phyloP scores from a whole-genome alignment of 805 yeast species.

The Candida broadrunensis region DNA sequence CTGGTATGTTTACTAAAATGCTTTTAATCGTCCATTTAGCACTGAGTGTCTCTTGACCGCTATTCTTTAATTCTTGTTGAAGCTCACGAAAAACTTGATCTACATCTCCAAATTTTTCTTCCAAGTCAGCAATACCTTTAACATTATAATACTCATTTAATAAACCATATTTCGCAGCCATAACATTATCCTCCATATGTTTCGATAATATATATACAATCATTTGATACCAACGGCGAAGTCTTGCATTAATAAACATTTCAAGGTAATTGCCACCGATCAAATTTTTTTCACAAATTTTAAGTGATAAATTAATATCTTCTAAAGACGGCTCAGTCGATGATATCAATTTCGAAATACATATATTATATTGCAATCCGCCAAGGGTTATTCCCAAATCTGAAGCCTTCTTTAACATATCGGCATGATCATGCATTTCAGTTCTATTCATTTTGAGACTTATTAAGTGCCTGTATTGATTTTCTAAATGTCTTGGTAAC shows the following conservation, averaged over 20 bases:
- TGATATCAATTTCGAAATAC: not conserved
- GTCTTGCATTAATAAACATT: slow-evolving; percentile 13
- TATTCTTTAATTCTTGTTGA: not conserved
- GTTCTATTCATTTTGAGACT: slow-evolving; percentile 12
- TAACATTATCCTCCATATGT: slow-evolving; percentile 10
- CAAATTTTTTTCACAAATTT: slow-evolving; percentile 26
- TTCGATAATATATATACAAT: slow-evolving; percentile 11
- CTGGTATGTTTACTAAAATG: slow-evolving; percentile 20
- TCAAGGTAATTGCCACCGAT: slow-evolving; percentile 31
- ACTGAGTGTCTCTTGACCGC: slow-evolving; percentile 7
- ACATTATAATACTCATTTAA: slow-evolving; percentile 28
- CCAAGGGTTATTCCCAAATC: not conserved
- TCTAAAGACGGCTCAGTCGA: not conserved
- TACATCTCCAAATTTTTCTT: slow-evolving; percentile 8
- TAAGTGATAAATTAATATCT: slow-evolving; percentile 6
- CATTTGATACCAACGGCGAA: slow-evolving; percentile 27
- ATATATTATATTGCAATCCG: slow-evolving; percentile 2
- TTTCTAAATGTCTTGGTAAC: slow-evolving; percentile 18
- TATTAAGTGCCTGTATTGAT: slow-evolving; percentile 14
- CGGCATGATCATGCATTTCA: slow-evolving; percentile 6
- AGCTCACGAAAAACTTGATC: slow-evolving; percentile 11
- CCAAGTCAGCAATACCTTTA: slow-evolving; percentile 8
- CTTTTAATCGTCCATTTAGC: slow-evolving; percentile 7
- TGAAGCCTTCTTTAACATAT: not conserved
- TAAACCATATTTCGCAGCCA: slow-evolving; percentile 13